These are phyloP conservation scores for Setaria viridis DNA, from an alignment of 202 grass and related monocot species.

Conservation along the genomic window DNA sequence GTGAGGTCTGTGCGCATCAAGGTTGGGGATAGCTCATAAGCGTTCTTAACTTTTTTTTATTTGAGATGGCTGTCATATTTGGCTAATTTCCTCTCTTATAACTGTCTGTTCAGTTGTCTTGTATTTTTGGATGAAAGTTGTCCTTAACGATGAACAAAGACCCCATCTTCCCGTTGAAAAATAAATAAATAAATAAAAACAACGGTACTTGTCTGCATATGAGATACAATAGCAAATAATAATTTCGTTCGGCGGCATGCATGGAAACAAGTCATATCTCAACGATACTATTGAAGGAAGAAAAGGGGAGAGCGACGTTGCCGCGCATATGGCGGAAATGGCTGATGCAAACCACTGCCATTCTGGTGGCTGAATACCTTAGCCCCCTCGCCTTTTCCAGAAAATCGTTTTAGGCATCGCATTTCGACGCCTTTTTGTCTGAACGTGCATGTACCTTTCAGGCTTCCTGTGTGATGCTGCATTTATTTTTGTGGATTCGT, in stretches of 20 bases:
- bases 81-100: background rate
- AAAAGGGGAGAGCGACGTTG: slow-evolving; percentile 15
- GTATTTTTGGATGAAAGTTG: background rate
- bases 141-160: background rate
- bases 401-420: slow-evolving; percentile 8
- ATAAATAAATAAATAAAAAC: too few species aligned
- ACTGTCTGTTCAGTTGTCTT: background rate
- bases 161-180: background rate
- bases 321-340: background rate
- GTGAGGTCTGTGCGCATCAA: too few species aligned
- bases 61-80: background rate
- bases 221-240: background rate
- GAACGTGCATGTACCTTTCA: slow-evolving; percentile 41
- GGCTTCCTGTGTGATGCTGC: background rate
- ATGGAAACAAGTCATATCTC: background rate
- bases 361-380: slow-evolving; percentile 2
- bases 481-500: background rate
- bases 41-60: too few species aligned
- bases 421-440: slow-evolving; percentile 26
- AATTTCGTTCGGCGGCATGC: background rate
- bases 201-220: background rate
- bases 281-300: background rate
- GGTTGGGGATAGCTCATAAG: too few species aligned
- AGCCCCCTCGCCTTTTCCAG: background rate
- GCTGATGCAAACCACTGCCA: slow-evolving; percentile 3